These are phyloP conservation scores for Beauveria medogensis DNA, from an alignment of 2,329 filamentous ascomycete genomes.

Conservation along the genomic window DNA sequence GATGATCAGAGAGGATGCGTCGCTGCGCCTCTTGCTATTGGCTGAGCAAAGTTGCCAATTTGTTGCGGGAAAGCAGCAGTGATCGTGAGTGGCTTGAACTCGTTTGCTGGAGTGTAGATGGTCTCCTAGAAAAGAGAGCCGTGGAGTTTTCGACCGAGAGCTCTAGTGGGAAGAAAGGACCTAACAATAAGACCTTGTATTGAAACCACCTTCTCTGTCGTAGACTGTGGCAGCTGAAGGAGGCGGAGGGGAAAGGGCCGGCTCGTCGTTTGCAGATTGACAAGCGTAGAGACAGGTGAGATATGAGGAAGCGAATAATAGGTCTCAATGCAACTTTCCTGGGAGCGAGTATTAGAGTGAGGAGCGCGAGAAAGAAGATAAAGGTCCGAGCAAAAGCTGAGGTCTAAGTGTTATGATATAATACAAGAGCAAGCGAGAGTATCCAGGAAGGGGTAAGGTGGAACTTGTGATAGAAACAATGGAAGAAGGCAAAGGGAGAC, in stretches of 20 bases:
- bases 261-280: slow-evolving; percentile 19
- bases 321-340: slow-evolving; percentile 68
- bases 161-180: too few relatives aligned
- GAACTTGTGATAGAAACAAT: slow-evolving; percentile 8
- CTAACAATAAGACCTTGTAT: too few relatives aligned
- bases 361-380: slow-evolving; percentile 35
- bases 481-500: neutral
- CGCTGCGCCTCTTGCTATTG: slow-evolving; percentile 2
- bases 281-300: slow-evolving; percentile 39
- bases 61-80: slow-evolving; percentile 21
- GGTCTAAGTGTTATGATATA: slow-evolving; percentile 8
- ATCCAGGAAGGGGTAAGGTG: slow-evolving; percentile 8
- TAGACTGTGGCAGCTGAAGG: neutral
- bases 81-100: slow-evolving; percentile 23
- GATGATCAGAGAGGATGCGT: neutral
- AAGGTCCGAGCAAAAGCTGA: slow-evolving; percentile 27
- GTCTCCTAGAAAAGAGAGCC: too few relatives aligned
- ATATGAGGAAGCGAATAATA: slow-evolving; percentile 59
- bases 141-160: too few relatives aligned
- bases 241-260: neutral
- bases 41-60: neutral
- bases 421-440: slow-evolving; percentile 15
- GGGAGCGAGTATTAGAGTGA: slow-evolving; percentile 27
- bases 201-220: too few relatives aligned
- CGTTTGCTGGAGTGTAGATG: neutral